Evolutionary conservation across 345 rosid species (phyloP).

Genomic region (Kandelia obovata): DNA sequence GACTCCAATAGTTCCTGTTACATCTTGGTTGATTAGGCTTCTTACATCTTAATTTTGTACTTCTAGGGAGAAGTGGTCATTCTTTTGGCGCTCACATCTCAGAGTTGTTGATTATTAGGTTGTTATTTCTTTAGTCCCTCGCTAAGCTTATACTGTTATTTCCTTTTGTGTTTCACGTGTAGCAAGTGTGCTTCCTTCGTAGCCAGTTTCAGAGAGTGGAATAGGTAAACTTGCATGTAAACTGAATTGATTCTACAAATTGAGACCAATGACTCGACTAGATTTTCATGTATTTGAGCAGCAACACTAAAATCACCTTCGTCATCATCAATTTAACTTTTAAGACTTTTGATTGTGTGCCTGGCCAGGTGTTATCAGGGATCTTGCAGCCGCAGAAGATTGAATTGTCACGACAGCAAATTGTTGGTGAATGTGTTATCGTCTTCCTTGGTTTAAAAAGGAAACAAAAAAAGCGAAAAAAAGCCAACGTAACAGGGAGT

Average conservation of each 20-base stretch:
- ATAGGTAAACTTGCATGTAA: slow-evolving; percentile 9
- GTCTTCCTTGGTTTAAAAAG: too few species aligned
- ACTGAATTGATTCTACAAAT: slow-evolving; percentile 3
- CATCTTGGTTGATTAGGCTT: slow-evolving; percentile 15
- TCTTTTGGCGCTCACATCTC: slow-evolving; percentile 38
- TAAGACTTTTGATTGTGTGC: too few species aligned
- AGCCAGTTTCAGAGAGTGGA: slow-evolving; percentile 17
- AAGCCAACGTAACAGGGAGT: too few species aligned
- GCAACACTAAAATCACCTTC: too few species aligned
- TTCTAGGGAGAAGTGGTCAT: slow-evolving; percentile 37
- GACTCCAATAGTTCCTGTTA: slow-evolving; percentile 32
- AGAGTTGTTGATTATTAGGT: slow-evolving; percentile 13
- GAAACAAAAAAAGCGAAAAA: too few species aligned
- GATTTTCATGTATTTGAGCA: background rate
- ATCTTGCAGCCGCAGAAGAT: too few species aligned
- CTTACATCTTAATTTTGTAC: slow-evolving; percentile 49
- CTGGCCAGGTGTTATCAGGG: too few species aligned
- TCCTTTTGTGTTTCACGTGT: slow-evolving; percentile 18
- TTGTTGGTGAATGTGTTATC: too few species aligned
- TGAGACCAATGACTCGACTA: background rate
- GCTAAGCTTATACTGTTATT: slow-evolving; percentile 9
- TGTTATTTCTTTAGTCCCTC: slow-evolving; percentile 1
- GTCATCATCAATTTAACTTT: too few species aligned
- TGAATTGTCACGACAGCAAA: too few species aligned
- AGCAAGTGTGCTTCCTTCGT: slow-evolving; percentile 23